Conservation (phyloP, 345 rosid species). For the Noccaea bulbosa region DNA sequence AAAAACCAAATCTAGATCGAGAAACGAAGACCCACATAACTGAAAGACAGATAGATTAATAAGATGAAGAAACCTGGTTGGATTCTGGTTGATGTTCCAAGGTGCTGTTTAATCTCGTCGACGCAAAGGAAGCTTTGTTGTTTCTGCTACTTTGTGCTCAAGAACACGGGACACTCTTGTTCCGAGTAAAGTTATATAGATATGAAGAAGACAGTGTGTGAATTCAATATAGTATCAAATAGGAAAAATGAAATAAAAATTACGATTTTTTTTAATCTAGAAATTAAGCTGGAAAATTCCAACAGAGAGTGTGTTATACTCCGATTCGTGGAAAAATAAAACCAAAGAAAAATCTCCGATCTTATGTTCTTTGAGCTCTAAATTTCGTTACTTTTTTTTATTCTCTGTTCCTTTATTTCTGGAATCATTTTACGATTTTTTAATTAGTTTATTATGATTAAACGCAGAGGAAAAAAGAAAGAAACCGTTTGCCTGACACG, state of each 20-base stretch:
- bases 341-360: background rate
- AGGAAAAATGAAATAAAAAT: background rate
- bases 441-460: slow-evolving; percentile 9
- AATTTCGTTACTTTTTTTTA: slow-evolving; percentile 21
- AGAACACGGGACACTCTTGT: slow-evolving; percentile 43
- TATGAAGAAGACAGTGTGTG: slow-evolving; percentile 34
- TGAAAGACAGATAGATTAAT: background rate
- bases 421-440: slow-evolving; percentile 31
- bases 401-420: slow-evolving; percentile 44
- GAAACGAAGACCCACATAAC: slow-evolving; percentile 9
- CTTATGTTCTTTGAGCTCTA: slow-evolving; percentile 18
- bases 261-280: slow-evolving; percentile 8
- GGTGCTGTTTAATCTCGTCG: slow-evolving; percentile 26
- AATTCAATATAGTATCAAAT: background rate
- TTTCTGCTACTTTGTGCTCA: slow-evolving; percentile 27
- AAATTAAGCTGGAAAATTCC: slow-evolving; percentile 25
- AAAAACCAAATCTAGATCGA: slow-evolving; percentile 39
- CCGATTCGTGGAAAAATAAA: slow-evolving; percentile 14
- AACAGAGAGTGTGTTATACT: slow-evolving; percentile 27
- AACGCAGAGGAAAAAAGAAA: slow-evolving; percentile 10
- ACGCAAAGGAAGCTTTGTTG: slow-evolving; percentile 25
- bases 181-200: slow-evolving; percentile 33
- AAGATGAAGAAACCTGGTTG: slow-evolving; percentile 29
- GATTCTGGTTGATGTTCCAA: background rate
- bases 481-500: slow-evolving; percentile 43